Base-by-base conservation (phyloP, 2,329 filamentous ascomycete species). In the Stagonosporopsis chrysanthemi region DNA sequence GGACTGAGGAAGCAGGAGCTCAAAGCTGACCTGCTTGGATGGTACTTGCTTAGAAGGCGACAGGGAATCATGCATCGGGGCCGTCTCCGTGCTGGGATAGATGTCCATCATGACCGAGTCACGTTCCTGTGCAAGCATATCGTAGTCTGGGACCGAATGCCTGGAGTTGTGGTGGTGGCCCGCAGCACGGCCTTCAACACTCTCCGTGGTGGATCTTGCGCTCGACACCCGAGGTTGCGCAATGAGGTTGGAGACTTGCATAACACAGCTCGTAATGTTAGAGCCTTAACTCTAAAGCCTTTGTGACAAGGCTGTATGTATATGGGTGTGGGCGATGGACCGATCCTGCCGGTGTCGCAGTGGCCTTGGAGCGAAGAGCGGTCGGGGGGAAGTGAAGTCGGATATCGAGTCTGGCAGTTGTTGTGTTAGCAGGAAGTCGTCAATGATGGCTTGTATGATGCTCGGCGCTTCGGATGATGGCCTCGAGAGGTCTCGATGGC, bases 11-110 rank as follows among this genome's bases (percentile, higher is more conserved):
- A 90, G 86, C 66, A 92, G 82, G 52, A 92, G 83, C 77, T 91
- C 88, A 78, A 94, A 93, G 81, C 89, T 85, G 79, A 93, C 88
- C 72, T 88, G 88, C 82, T 92, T 93, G 57, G 79, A 78, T 62
- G 80, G 75, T 56, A 69, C 63, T 48, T 70, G 61, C 65, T 75
- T 76, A 17, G 71, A 72, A 58, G 73, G 72, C 63, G 73, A 75
- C 61, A 75, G 48, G n/a, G 71, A 68, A 52, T 71, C 70, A 39
- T 73, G 70, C 67, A 66, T 65, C 28, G 67, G 62, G 7, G 62
- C 61, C 15, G 66, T 72, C 52, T 75, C 72, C 11, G 72, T 75
- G 40, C 70, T 75, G n/a, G 72, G 73, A 58, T 75, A 75, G 26
- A 74, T 63, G 35, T 72, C 72, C 56, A 69, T 67, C 65, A 75